Base-by-base conservation (phyloP, 1,284 basidiomycete species). In the Amylostereum chailletii region DNA sequence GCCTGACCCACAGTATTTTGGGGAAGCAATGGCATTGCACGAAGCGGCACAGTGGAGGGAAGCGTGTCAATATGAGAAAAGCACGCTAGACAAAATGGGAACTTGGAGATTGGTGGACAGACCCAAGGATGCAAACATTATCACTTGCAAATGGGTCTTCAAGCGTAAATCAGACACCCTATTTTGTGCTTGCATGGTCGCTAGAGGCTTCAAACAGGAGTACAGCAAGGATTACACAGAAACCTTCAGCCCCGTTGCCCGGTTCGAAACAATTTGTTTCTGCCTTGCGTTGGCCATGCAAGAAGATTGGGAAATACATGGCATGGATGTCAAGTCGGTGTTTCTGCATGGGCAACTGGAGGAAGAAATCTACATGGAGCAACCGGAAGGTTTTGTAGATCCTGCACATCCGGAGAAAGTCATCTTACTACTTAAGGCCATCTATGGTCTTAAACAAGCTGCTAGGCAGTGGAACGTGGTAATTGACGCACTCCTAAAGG, bases 121-220 rank as follows among this genome's bases (percentile, higher is more conserved):
- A 27, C 40, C 40, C 6, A 26, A 7, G 9, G 40, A 27, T 26
- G 8, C 6, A 8, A 42, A 42, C 6, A 26, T 42, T 6, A 27
- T 42, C 9, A 42, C 9, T 10, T 8, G 19, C 27, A 6, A 26
- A 8, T 42, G 40, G 40, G 40, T 42, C 26, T 42, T 42, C 40
- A 27, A 8, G 8, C 9, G 9, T 6, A 42, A 42, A 26, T 27
- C 7, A 9, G 40, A 42, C 19, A 26, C 9, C 40, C 40, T 8
- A 42, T 8, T 8, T 7, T 6, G 70, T 0, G 51, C 59, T 0
- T 49, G 70, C 1, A 58, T 72, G 2, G 67, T 69, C 4, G 71
- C 70, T 0, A 65, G 69, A 42, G 75, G 73, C 2, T 77, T 68
- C 56, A 56, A 56, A 0, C 74, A 78, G 52, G 46, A 55, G 3